These are phyloP conservation scores for Oryza rufipogon DNA, from an alignment of 176 grass and related monocot species.

Conservation along the genomic window DNA sequence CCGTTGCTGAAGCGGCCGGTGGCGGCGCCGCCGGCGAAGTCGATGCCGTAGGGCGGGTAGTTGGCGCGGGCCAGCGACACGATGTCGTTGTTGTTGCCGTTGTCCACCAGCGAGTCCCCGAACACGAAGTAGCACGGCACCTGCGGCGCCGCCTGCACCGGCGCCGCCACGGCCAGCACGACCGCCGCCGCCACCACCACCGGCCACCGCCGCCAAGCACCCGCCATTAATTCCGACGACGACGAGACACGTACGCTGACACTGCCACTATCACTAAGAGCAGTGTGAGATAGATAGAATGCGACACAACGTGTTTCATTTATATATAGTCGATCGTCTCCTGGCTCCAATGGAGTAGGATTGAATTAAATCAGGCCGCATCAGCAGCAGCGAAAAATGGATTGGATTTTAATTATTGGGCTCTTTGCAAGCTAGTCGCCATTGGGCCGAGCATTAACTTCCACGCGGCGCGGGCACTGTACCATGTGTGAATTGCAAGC, in stretches of 20 bases:
- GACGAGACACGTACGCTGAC: neutral
- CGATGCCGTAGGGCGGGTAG: slow-evolving; percentile 87
- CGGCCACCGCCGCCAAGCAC: neutral
- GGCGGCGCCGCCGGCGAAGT: slow-evolving; percentile 72
- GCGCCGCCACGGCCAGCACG: neutral
- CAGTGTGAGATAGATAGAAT: neutral
- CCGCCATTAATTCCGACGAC: neutral
- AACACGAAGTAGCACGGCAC: slow-evolving; percentile 96
- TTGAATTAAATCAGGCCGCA: neutral
- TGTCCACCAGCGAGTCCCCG: slow-evolving; percentile 91
- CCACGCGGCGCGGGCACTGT: neutral
- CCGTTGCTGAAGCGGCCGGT: slow-evolving; percentile 87
- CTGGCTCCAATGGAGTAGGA: neutral
- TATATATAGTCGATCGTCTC: neutral
- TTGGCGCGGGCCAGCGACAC: slow-evolving; percentile 81
- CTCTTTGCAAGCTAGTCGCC: too few species aligned
- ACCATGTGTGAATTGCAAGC: neutral
- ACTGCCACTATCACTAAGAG: neutral
- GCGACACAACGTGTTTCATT: neutral
- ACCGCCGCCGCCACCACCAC: neutral
- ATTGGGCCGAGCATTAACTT: neutral
- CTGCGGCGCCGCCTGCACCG: slow-evolving; percentile 38
- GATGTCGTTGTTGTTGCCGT: slow-evolving; percentile 90
- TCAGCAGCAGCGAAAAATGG: neutral
- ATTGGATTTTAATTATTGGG: neutral